phyloP scores from a whole-genome alignment of 371 early-diverging fungal genomes.

The Rhizopus delemar region DNA sequence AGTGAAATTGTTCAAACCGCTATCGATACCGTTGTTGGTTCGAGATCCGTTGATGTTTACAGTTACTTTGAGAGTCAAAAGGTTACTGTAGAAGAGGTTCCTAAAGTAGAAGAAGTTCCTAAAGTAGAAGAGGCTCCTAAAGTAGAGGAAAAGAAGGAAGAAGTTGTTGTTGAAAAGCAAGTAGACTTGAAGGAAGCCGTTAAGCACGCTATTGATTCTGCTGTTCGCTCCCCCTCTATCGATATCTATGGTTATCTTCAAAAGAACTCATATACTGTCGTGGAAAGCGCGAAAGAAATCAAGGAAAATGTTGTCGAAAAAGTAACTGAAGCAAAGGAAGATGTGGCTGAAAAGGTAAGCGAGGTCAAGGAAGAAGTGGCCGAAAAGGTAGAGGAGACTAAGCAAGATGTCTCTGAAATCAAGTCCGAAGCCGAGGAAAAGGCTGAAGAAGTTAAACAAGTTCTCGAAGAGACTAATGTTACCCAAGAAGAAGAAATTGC shows the following conservation, averaged over 20 bases:
- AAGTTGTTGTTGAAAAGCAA: conserved; percentile 3
- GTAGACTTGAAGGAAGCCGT: conserved; percentile 17
- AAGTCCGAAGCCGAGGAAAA: conserved; percentile 15
- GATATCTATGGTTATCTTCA: conserved; percentile 15
- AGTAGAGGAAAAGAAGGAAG: neutral
- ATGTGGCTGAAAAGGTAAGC: neutral
- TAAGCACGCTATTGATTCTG: conserved; percentile 20
- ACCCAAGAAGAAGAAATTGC: neutral
- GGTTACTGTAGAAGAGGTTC: conserved; percentile 4
- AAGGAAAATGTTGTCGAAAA: conserved; percentile 4
- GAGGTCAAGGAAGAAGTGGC: conserved; percentile 4
- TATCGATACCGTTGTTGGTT: conserved; percentile 31
- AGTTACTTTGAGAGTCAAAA: conserved; percentile 23
- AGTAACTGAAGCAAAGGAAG: neutral
- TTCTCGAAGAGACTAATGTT: neutral
- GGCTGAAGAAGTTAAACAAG: neutral
- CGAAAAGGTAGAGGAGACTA: conserved; percentile 13
- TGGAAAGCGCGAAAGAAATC: conserved; percentile 1
- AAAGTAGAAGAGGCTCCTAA: neutral
- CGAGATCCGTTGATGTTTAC: conserved; percentile 26
- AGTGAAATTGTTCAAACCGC: conserved; percentile 29
- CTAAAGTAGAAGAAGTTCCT: neutral
- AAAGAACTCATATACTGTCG: neutral
- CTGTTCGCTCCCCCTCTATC: conserved; percentile 17
- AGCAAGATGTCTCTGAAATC: conserved; percentile 29